Evolutionary conservation across 1,139 yeast genomes (phyloP), one percentile per base, ranked within the genome.

Genomic region (Pneumocystis sp.): DNA sequence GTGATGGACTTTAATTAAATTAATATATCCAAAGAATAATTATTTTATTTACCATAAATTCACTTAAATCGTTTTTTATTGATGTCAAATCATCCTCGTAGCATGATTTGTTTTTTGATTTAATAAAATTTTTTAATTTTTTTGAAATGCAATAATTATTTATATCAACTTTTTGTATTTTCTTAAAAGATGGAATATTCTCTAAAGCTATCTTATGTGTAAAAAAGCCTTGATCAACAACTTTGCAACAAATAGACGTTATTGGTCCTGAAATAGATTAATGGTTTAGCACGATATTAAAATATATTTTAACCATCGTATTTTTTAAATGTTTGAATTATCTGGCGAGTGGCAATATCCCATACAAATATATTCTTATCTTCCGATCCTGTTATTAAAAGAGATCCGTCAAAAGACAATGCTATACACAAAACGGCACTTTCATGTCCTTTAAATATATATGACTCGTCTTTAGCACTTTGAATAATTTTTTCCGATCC

Each of bases 341-440:
- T 85, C 76, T 93, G 97, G 71, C 83, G 83, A 1, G 96, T 86
- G 6, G 84, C 83, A 8, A 87, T 79, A 73, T 91, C 97, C 71
- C 87, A 81, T 0, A 86, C 81, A 64, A 82, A 81, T 0, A 89
- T 83, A 56, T 82, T 79, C 1, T 97, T 97, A 25, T 73, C 73
- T 0, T 80, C 75, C 73, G 89, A 96, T 31, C 97, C 97, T 10
- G 91, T 83, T 1, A 87, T 77, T 10, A 93, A 72, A 61, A 78
- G 74, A 31, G 91, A 84, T 1, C 95, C 96, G 72, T 93, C 97
- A 72, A 87, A 78, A 0, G 91, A 85, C 1, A 89, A 74, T 1
- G 77, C 77, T 65, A 90, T 69, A 42, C 82, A 77, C 0, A 88
- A 81, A 5, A 86, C 82, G 1, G 74, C 69, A 1, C 72, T 67